Evolutionary conservation across 257 asterid genomes (phyloP).

Genomic region (Lithospermum erythrorhizon): DNA sequence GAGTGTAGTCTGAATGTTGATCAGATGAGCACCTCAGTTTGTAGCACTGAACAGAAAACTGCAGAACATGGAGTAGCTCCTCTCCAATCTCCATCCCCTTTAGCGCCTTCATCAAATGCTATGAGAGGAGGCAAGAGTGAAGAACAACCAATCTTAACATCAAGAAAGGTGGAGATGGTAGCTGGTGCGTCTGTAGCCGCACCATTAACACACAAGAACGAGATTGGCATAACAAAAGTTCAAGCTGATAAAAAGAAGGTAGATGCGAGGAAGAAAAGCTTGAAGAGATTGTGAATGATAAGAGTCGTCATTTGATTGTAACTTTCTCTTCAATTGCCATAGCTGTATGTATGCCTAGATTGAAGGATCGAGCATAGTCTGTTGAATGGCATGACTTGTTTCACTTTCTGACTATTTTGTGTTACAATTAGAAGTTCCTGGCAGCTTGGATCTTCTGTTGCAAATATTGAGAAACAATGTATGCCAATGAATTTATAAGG

Average conservation of each 20-base stretch:
- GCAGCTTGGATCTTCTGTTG: neutral
- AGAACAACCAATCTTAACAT: slow-evolving; percentile 28
- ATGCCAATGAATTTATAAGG: neutral
- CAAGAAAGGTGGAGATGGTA: slow-evolving; percentile 11
- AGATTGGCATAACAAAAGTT: slow-evolving; percentile 36
- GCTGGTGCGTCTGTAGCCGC: slow-evolving; percentile 41
- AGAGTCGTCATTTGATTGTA: too few relatives aligned
- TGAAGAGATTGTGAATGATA: slow-evolving; percentile 10
- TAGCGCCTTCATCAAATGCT: slow-evolving; percentile 37
- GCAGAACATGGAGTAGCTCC: slow-evolving; percentile 22
- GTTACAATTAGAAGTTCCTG: neutral
- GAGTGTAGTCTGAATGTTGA: slow-evolving; percentile 56
- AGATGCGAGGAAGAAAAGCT: slow-evolving; percentile 86
- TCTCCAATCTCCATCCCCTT: slow-evolving; percentile 34
- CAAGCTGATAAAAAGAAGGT: slow-evolving; percentile 73
- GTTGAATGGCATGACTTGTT: neutral
- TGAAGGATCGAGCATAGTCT: neutral
- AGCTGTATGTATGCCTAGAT: too few relatives aligned
- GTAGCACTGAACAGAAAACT: slow-evolving; percentile 46
- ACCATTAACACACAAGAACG: slow-evolving; percentile 48
- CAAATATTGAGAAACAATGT: neutral
- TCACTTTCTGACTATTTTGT: neutral
- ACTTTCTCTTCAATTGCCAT: neutral
- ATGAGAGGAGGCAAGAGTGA: slow-evolving; percentile 45
- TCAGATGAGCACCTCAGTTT: slow-evolving; percentile 40